Evolutionary conservation across 2,329 filamentous ascomycete species (phyloP).

Genomic region (Venturia oleaginea): DNA sequence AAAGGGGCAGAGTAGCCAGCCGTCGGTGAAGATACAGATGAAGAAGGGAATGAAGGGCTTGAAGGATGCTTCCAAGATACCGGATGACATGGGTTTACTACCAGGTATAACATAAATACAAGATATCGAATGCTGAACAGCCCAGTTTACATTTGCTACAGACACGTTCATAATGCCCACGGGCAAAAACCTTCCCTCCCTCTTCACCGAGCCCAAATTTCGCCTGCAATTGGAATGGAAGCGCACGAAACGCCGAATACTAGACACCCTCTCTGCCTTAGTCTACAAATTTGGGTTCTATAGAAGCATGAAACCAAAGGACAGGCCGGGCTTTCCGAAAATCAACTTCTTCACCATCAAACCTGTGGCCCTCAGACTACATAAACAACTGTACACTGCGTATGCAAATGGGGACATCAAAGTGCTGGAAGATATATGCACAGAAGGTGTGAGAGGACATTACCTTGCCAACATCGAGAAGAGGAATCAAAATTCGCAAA

Average conservation of each 20-base stretch:
- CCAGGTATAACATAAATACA: neutral
- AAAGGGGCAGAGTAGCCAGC: neutral
- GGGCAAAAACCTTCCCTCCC: neutral
- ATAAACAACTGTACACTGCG: constrained; percentile 7
- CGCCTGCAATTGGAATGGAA: neutral
- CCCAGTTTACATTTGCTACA: neutral
- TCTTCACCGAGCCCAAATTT: neutral
- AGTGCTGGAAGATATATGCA: constrained; percentile 2
- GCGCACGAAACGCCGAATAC: neutral
- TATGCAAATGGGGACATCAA: constrained; percentile 1
- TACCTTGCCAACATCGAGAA: neutral
- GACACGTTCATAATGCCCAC: constrained; percentile 10
- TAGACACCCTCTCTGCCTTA: neutral
- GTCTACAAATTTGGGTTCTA: neutral
- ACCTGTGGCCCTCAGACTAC: constrained; percentile 2
- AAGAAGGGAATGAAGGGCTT: constrained; percentile 1
- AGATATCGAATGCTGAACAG: neutral
- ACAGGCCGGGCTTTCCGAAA: neutral
- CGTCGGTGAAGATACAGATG: neutral
- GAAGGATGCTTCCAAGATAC: neutral
- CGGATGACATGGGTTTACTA: neutral
- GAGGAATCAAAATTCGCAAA: neutral
- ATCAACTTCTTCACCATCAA: neutral
- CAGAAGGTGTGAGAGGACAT: neutral
- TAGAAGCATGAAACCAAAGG: neutral